Evolutionary conservation across 192 early-diverging fungal species (phyloP).

Genomic region (Coemansia guatemalensis): DNA sequence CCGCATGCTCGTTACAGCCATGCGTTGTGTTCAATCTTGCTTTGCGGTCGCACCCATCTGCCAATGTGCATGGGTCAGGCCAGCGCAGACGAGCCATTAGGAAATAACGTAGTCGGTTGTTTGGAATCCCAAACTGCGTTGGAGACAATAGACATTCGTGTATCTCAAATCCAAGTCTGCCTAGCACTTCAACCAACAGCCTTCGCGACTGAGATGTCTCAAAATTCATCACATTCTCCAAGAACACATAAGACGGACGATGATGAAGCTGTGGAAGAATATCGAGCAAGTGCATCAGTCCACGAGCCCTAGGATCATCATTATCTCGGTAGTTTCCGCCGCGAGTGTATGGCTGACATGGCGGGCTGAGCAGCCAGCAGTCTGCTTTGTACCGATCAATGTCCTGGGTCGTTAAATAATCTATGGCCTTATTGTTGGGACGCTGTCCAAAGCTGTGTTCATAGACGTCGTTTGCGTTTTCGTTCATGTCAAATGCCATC

Average conservation of each 20-base stretch:
- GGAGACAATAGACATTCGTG: slow-evolving; percentile 46
- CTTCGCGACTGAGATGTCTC: slow-evolving; percentile 43
- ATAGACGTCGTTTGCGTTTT: slow-evolving; percentile 48
- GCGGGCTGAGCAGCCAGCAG: slow-evolving; percentile 90
- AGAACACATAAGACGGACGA: slow-evolving; percentile 21
- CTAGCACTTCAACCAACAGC: slow-evolving; percentile 25
- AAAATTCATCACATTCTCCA: slow-evolving; percentile 55
- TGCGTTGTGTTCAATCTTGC: neutral
- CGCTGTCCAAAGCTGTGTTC: slow-evolving; percentile 43
- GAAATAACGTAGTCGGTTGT: slow-evolving; percentile 41
- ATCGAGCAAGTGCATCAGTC: slow-evolving; percentile 37
- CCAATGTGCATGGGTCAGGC: neutral
- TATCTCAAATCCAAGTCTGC: slow-evolving; percentile 29
- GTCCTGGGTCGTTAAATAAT: slow-evolving; percentile 27
- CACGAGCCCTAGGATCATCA: slow-evolving; percentile 41
- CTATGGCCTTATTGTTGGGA: slow-evolving; percentile 51
- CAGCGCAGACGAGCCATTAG: slow-evolving; percentile 22
- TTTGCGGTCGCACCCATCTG: neutral
- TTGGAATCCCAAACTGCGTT: slow-evolving; percentile 43
- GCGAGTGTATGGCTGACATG: slow-evolving; percentile 83
- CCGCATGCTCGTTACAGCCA: neutral
- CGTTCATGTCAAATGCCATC: slow-evolving; percentile 52
- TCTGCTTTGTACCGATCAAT: slow-evolving; percentile 63
- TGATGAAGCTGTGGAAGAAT: slow-evolving; percentile 27
- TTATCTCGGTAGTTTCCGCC: slow-evolving; percentile 79